These are phyloP conservation scores for Kwoniella dejecticola DNA, from an alignment of 768 basidiomycete species.

Conservation along the genomic window DNA sequence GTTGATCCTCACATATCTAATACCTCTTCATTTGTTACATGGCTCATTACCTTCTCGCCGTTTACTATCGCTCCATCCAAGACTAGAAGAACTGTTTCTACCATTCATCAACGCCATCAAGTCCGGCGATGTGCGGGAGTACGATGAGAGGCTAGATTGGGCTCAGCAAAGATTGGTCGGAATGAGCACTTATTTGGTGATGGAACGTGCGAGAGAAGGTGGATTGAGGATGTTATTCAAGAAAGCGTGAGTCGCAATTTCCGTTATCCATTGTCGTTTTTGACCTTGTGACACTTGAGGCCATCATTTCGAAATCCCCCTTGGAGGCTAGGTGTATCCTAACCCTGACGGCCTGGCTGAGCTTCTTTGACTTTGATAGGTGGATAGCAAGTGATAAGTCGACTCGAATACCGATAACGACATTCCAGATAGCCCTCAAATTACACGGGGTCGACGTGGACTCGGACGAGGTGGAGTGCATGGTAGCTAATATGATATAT, in stretches of 20 bases:
- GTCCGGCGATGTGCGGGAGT: conserved; percentile 73
- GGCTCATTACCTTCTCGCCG: conserved; percentile 79
- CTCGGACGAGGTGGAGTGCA: conserved; percentile 84
- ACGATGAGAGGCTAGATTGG: conserved; percentile 72
- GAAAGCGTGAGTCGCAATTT: conserved; percentile 55
- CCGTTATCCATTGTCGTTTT: no score
- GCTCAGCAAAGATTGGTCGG: conserved; percentile 75
- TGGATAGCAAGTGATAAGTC: conserved; percentile 76
- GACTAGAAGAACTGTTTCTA: conserved; percentile 69
- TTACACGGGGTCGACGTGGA: conserved; percentile 70
- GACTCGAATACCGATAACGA: conserved; percentile 75
- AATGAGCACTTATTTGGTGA: conserved; percentile 78
- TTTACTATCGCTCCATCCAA: conserved; percentile 72
- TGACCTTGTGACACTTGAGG: no score
- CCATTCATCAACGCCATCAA: conserved; percentile 82
- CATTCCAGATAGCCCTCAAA: conserved; percentile 75
- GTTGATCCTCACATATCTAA: conserved; percentile 84
- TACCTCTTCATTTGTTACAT: conserved; percentile 82
- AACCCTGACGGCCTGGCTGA: no score
- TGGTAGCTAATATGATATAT: conserved; percentile 93
- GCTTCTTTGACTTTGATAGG: no score
- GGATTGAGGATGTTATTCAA: conserved; percentile 78
- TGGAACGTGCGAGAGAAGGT: conserved; percentile 85
- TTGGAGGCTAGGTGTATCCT: no score
- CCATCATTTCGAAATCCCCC: no score